Conservation (phyloP, 164 flowering plant species). For the Aristolochia californica region DNA sequence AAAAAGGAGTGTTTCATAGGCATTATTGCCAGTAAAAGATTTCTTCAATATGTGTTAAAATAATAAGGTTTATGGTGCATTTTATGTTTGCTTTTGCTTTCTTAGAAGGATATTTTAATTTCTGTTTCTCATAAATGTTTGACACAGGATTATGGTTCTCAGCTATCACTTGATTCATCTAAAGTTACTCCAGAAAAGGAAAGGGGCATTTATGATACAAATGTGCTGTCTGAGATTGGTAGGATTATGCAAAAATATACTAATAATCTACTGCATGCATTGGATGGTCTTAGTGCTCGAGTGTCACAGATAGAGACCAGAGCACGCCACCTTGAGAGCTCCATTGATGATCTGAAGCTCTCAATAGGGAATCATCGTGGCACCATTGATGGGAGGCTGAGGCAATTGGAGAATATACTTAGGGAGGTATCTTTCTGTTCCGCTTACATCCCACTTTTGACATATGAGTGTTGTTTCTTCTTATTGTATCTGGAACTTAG, state of each 20-base stretch:
- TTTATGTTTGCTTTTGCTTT: too few relatives aligned
- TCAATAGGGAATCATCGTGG: slow-evolving; percentile 66
- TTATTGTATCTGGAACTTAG: too few relatives aligned
- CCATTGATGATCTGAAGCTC: slow-evolving; percentile 77
- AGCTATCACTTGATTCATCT: slow-evolving; percentile 22
- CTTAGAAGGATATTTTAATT: background rate
- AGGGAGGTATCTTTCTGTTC: slow-evolving; percentile 47
- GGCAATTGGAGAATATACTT: slow-evolving; percentile 72
- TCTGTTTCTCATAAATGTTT: background rate
- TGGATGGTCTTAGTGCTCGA: slow-evolving; percentile 75
- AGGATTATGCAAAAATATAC: slow-evolving; percentile 67
- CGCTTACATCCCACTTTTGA: background rate
- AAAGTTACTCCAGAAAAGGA: slow-evolving; percentile 35
- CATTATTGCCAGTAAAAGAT: too few relatives aligned
- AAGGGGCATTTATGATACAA: slow-evolving; percentile 19
- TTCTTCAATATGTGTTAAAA: too few relatives aligned
- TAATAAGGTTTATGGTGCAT: too few relatives aligned
- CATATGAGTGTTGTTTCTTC: background rate
- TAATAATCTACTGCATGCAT: slow-evolving; percentile 55
- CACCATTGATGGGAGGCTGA: slow-evolving; percentile 70
- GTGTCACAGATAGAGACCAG: slow-evolving; percentile 73
- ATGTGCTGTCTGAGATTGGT: slow-evolving; percentile 61
- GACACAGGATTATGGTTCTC: slow-evolving; percentile 44
- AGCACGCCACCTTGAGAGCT: slow-evolving; percentile 56
- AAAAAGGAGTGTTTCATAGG: too few relatives aligned